Conservation (phyloP, 2,329 filamentous ascomycete species). For the Huntiella savannae region DNA sequence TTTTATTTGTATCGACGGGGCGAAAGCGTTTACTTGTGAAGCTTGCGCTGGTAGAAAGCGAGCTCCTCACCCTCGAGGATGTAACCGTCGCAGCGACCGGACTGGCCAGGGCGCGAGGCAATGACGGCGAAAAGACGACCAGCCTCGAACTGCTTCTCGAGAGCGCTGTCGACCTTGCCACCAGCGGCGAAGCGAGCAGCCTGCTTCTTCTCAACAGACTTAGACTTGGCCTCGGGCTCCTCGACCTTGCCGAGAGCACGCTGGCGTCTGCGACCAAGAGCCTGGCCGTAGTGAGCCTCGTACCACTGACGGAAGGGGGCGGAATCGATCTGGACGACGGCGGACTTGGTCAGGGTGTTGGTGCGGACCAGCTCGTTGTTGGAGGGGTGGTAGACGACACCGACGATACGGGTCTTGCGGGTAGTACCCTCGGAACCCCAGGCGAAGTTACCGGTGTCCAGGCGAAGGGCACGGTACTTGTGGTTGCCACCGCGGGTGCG, state of each 20-base stretch:
- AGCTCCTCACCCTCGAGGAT: slow-evolving; percentile 98
- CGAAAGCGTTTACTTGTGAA: slow-evolving; percentile 66
- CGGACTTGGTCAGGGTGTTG: slow-evolving; percentile 98
- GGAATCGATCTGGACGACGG: slow-evolving; percentile 96
- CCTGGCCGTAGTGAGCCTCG: slow-evolving; percentile 95
- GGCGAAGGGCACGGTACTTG: slow-evolving; percentile 97
- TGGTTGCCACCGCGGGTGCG: slow-evolving; percentile 96
- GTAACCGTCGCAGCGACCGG: slow-evolving; percentile 90
- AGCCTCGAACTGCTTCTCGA: slow-evolving; percentile 99
- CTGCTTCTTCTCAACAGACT: slow-evolving; percentile 93
- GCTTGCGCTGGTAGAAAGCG: slow-evolving; percentile 98
- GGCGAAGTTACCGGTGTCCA: slow-evolving; percentile 98
- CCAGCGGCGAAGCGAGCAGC: slow-evolving; percentile 58
- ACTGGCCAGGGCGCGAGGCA: slow-evolving; percentile 87
- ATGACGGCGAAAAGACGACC: slow-evolving; percentile 92
- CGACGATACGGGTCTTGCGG: slow-evolving; percentile 98
- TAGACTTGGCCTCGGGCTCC: slow-evolving; percentile 78
- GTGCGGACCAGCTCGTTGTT: slow-evolving; percentile 99
- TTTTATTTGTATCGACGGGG: slow-evolving; percentile 10
- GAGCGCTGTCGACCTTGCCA: slow-evolving; percentile 80
- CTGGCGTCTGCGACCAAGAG: slow-evolving; percentile 79
- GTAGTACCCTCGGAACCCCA: slow-evolving; percentile 96
- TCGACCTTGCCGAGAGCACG: slow-evolving; percentile 39
- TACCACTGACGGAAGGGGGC: slow-evolving; percentile 99
- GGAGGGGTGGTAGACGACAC: slow-evolving; percentile 94